Evolutionary conservation across 2,329 filamentous ascomycete species (phyloP).

Genomic region (Bipolaris victoriae): DNA sequence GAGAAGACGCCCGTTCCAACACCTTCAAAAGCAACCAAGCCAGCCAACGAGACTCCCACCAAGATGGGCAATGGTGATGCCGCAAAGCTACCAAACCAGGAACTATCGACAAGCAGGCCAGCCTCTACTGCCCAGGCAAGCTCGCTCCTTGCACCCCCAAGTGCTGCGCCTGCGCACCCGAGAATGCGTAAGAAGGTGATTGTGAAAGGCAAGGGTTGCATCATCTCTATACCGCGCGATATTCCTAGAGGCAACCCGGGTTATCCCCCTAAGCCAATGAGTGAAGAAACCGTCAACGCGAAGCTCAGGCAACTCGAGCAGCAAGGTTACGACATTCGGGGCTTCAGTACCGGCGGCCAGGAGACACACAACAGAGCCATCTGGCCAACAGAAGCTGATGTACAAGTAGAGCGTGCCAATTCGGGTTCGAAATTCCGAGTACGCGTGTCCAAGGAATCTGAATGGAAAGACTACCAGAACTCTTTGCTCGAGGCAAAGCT

Average conservation of each 20-base stretch:
- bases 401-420: conserved; percentile 61
- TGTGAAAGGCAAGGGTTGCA: conserved; percentile 55
- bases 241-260: conserved; percentile 51
- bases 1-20: conserved; percentile 26
- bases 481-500: conserved; percentile 90
- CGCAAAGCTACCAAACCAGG: conserved; percentile 6
- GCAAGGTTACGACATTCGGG: conserved; percentile 70
- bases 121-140: conserved; percentile 13
- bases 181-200: conserved; percentile 53
- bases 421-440: conserved; percentile 61
- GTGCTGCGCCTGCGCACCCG: conserved; percentile 26
- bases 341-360: conserved; percentile 61
- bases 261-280: conserved; percentile 53
- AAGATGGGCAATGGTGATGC: conserved; percentile 15
- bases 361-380: conserved; percentile 67
- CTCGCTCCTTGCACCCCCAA: conserved; percentile 25
- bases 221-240: conserved; percentile 54
- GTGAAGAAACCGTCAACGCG: conserved; percentile 60
- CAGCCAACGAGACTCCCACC: conserved; percentile 26
- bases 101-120: conserved; percentile 7
- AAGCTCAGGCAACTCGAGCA: conserved; percentile 72
- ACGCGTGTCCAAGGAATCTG: conserved; percentile 71
- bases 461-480: conserved; percentile 80
- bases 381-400: conserved; percentile 69
- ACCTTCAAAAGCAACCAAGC: conserved; percentile 26